Base-by-base conservation (phyloP, 805 yeast species). In the Saccharomycopsis vini region DNA sequence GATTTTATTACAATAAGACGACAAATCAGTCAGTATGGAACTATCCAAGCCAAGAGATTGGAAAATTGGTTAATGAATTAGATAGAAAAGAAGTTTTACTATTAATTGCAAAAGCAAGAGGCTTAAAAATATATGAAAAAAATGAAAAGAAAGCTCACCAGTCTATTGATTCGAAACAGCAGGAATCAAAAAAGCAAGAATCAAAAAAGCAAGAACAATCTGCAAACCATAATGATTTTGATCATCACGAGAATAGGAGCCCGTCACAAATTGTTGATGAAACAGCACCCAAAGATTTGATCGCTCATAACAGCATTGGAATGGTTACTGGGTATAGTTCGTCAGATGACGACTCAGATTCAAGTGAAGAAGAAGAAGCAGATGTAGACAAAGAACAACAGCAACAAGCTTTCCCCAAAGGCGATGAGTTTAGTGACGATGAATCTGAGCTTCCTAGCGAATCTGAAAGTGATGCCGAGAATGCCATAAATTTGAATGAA, bases 31-130 rank as follows among this genome's bases (percentile, higher is more conserved):
- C 71, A 1, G 43, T 48, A 3, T 68, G 75, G 73, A 50, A 29
- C 39, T 56, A 15, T 55, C 57, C 44, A 41, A 51, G 21, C 50
- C 50, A 19, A 26, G 54, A 16, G 16, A 53, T 19, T 43, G 53
- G 7, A 52, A 52, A 30, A 30, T 50, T 23, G 42, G 40, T 33
- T 3, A 28, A 34, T 18, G 24, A 32, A 10, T 20, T 52, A 6
- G 42, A 57, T 18, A 52, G 52, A 15, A 39, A 51, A 21, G 48
- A 56, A 39, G 39, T 68, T 12, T 42, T 67, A 1, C 30, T 59
- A 24, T 45, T 62, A 33, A 54, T 64, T 9, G 71, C 72, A 1
- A 58, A 58, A 39, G 61, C 67, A 10, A 50, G 72, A 26, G 72
- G 73, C 1, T 47, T 64, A 36, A 44, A 30, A 28, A 16, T 40